Evolutionary conservation across 2,329 filamentous ascomycete genomes (phyloP).

Genomic region (Metarhizium album): DNA sequence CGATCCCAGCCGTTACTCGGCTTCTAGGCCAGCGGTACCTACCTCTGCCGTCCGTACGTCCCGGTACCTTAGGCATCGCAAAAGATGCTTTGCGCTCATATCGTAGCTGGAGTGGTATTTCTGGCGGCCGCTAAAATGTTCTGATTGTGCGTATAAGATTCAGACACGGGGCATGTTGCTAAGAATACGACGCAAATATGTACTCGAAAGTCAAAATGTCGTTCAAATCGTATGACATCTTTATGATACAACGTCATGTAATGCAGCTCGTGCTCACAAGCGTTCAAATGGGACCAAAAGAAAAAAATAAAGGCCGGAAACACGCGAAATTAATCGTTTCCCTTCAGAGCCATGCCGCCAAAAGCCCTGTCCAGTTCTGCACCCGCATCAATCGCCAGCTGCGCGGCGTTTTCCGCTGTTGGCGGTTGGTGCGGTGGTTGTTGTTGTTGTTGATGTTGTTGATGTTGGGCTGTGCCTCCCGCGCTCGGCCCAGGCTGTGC

Average conservation of each 20-base stretch:
- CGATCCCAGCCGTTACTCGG: background rate
- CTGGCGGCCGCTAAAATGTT: conserved; percentile 9
- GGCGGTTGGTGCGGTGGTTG: background rate
- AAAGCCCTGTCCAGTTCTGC: conserved; percentile 49
- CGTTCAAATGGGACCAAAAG: no score
- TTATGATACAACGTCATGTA: background rate
- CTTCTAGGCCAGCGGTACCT: background rate
- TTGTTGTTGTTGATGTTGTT: background rate
- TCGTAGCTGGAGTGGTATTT: conserved; percentile 8
- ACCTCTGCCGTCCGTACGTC: background rate
- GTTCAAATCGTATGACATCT: conserved; percentile 1
- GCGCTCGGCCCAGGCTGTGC: conserved; percentile 16
- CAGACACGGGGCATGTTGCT: background rate
- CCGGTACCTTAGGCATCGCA: background rate
- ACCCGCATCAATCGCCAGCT: conserved; percentile 32
- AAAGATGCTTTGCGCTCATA: background rate
- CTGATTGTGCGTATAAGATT: conserved; percentile 3
- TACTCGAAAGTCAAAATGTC: background rate
- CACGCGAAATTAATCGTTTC: no score
- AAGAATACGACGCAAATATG: background rate
- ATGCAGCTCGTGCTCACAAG: no score
- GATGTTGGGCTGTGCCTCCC: background rate
- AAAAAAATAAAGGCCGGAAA: no score
- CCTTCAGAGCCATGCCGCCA: conserved; percentile 33
- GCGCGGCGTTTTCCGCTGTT: conserved; percentile 6